Percentiles rank a stretch among this genome's conserved stretches.
phyloP scores from a whole-genome alignment of 1,284 basidiomycete genomes.

The Ustilago loliicola region DNA sequence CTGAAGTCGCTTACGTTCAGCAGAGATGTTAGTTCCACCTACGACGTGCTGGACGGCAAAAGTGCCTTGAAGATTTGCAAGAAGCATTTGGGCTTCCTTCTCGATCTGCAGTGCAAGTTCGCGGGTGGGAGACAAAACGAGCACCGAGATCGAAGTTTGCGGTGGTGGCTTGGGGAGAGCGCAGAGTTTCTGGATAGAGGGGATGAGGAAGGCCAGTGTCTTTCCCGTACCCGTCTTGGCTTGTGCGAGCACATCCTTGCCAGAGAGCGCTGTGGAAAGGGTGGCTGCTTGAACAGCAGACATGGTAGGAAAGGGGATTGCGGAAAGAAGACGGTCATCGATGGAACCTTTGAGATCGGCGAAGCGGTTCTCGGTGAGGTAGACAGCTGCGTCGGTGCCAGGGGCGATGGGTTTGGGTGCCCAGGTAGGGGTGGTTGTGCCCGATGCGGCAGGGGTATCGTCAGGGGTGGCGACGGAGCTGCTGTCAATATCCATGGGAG shows the following conservation, averaged over 20 bases:
- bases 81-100: slow-evolving; percentile 62
- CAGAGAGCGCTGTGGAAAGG: slow-evolving; percentile 71
- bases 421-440: slow-evolving; percentile 29
- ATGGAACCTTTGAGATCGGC: slow-evolving; percentile 44
- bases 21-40: slow-evolving; percentile 72
- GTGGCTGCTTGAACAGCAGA: slow-evolving; percentile 73
- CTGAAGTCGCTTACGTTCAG: slow-evolving; percentile 67
- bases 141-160: slow-evolving; percentile 60
- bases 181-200: slow-evolving; percentile 79
- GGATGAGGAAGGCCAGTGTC: slow-evolving; percentile 89
- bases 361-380: slow-evolving; percentile 50
- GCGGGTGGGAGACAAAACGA: slow-evolving; percentile 73
- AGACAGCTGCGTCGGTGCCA: slow-evolving; percentile 36
- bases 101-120: slow-evolving; percentile 73
- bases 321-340: slow-evolving; percentile 59
- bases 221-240: slow-evolving; percentile 96
- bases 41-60: slow-evolving; percentile 71
- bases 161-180: slow-evolving; percentile 45
- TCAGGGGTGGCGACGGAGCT: slow-evolving; percentile 43
- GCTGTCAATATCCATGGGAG: slow-evolving; percentile 75
- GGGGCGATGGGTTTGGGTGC: slow-evolving; percentile 33
- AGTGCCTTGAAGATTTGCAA: slow-evolving; percentile 46
- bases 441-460: slow-evolving; percentile 36
- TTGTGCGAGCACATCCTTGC: slow-evolving; percentile 76
- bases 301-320: slow-evolving; percentile 71